phyloP scores from a whole-genome alignment of 1,284 basidiomycete genomes.

The Psilocybe mexicana region DNA sequence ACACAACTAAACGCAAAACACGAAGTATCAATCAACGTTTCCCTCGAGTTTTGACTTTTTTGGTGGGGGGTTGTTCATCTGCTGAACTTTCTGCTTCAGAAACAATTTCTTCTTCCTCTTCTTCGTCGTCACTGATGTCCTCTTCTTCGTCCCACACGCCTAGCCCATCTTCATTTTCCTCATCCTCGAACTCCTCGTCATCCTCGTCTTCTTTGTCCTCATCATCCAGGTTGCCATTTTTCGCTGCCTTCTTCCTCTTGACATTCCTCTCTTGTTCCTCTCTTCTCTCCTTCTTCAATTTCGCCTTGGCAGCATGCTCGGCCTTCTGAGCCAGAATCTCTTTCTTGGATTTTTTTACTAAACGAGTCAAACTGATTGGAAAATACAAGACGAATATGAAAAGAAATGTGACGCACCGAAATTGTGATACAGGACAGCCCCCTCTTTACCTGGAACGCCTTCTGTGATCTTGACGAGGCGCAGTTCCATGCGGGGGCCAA shows the following conservation, averaged over 20 bases:
- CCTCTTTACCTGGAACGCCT: constrained; percentile 89
- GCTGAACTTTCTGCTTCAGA: constrained; percentile 33
- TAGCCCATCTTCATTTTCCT: constrained; percentile 40
- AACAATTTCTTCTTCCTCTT: constrained; percentile 26
- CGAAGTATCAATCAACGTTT: constrained; percentile 19
- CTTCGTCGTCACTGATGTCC: constrained; percentile 30
- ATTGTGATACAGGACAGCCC: constrained; percentile 89
- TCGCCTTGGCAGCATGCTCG: constrained; percentile 75
- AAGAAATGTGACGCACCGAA: constrained; percentile 59
- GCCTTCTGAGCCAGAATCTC: constrained; percentile 68
- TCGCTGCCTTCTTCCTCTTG: constrained; percentile 67
- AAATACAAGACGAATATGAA: not conserved
- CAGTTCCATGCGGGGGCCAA: constrained; percentile 95
- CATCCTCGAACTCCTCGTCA: constrained; percentile 45
- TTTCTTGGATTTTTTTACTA: constrained; percentile 83
- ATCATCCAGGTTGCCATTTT: constrained; percentile 37
- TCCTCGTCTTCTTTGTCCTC: constrained; percentile 40
- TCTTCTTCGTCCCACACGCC: constrained; percentile 33
- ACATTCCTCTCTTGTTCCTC: constrained; percentile 91
- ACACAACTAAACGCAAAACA: constrained; percentile 7
- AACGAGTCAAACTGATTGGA: constrained; percentile 7
- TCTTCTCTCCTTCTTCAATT: constrained; percentile 71
- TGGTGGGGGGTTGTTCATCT: constrained; percentile 32
- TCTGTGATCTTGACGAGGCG: constrained; percentile 93
- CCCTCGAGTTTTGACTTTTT: constrained; percentile 27